These are phyloP conservation scores for Eurotiales sp. DNA, from an alignment of 2,329 filamentous ascomycete genomes.

Conservation along the genomic window DNA sequence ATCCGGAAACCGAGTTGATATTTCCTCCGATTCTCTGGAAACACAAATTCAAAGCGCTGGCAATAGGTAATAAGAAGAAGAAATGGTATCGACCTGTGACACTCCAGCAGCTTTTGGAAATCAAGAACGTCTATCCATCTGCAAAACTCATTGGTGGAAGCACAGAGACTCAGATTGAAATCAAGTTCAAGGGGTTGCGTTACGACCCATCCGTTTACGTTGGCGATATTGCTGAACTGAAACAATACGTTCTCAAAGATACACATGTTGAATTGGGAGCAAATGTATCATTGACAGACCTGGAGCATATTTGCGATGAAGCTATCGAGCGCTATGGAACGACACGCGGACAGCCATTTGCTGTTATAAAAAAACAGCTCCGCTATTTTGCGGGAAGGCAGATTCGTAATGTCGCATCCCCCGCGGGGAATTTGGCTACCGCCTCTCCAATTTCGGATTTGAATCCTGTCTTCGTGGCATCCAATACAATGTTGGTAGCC, in stretches of 20 bases:
- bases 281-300: constrained; percentile 86
- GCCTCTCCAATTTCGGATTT: constrained; percentile 95
- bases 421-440: constrained; percentile 88
- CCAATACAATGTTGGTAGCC: constrained; percentile 75
- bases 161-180: constrained; percentile 96
- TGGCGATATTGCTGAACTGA: constrained; percentile 85
- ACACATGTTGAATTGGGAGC: constrained; percentile 87
- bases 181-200: constrained; percentile 93
- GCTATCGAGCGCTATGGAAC: constrained; percentile 75
- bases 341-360: constrained; percentile 71
- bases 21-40: constrained; percentile 84
- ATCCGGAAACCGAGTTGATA: constrained; percentile 89
- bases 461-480: constrained; percentile 88
- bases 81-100: constrained; percentile 90
- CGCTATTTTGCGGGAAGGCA: constrained; percentile 93
- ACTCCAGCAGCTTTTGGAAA: constrained; percentile 80
- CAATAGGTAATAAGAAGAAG: constrained; percentile 92
- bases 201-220: constrained; percentile 89
- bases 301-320: constrained; percentile 78
- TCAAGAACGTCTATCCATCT: constrained; percentile 78
- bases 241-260: constrained; percentile 74
- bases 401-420: constrained; percentile 95
- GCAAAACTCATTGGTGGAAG: constrained; percentile 95
- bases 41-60: constrained; percentile 74
- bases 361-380: constrained; percentile 89